A percentile compares a stretch with the other conserved stretches of the same genome.
These are phyloP conservation scores for Coniosporium apollinis DNA, from an alignment of 495 filamentous ascomycete genomes.

Conservation along the genomic window DNA sequence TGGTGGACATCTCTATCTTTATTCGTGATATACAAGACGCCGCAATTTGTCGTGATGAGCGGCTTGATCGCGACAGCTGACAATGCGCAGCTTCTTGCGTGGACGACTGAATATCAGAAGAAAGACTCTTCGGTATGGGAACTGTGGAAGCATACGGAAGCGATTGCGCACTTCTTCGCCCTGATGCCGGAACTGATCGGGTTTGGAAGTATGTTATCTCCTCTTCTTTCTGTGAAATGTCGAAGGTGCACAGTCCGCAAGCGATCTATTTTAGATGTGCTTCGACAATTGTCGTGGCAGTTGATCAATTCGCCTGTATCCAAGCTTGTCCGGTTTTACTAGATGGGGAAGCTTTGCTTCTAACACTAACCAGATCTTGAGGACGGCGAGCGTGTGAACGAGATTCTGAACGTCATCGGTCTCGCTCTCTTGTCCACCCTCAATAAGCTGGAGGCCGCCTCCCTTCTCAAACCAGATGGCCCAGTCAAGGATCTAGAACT, in stretches of 20 bases:
- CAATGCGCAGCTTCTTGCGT: background rate
- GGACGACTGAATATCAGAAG: background rate
- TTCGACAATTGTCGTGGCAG: background rate
- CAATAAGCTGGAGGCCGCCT: conserved; percentile 3
- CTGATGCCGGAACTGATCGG: background rate
- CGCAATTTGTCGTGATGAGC: too few species aligned
- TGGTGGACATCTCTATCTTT: too few species aligned
- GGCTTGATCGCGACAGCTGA: background rate
- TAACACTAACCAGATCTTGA: background rate
- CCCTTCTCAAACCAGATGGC: conserved; percentile 2
- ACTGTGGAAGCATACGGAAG: conserved; percentile 2
- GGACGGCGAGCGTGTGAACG: conserved; percentile 3
- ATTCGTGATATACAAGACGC: too few species aligned
- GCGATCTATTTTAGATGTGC: background rate
- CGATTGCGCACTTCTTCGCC: conserved; percentile 3
- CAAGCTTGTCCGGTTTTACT: too few species aligned
- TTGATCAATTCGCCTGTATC: too few species aligned
- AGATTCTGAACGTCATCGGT: conserved; percentile 5
- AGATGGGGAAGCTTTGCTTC: background rate
- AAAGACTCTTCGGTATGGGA: conserved; percentile 2
- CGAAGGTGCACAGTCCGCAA: background rate
- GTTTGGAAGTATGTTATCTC: too few species aligned
- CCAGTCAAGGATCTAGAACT: conserved; percentile 4
- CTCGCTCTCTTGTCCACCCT: conserved; percentile 3
- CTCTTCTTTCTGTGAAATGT: too few species aligned